Evolutionary conservation across 139 green algal genomes (phyloP), one percentile per base, ranked within the genome.

Genomic region (Closterium sp.): DNA sequence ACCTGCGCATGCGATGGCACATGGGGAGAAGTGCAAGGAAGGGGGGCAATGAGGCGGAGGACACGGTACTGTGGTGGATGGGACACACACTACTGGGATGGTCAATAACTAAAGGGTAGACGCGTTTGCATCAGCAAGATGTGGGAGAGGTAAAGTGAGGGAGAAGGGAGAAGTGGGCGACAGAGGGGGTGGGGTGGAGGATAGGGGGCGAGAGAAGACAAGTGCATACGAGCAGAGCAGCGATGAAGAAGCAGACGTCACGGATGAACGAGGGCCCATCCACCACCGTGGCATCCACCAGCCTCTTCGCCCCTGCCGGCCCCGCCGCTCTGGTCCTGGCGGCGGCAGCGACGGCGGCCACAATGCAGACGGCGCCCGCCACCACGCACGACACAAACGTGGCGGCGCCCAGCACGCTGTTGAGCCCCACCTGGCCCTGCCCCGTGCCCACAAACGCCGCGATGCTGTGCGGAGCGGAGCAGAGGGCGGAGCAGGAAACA

Each of bases 171-270:
- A 35, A 87, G 84, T 23, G 7, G 84, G 84, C n/a, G 32, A 87
- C 2, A 21, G n/a, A 34, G 83, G 83, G n/a, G 9, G 23, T n/a
- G 25, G 76, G 28, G 76, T 31, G 31, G n/a, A 3, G 12, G 2
- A 3, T 21, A 8, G 32, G 2, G 84, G 12, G 7, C 9, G 30
- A 32, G 23, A 88, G 84, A 12, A 30, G 84, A 12, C 2, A 36
- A 88, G 31, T 31, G n/a, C 84, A 43, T 35, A 94, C 84, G 30
- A 94, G 6, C 7, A 94, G 35, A 8, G 90, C 90, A 10, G 95
- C 21, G 32, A 95, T 19, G 91, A 94, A 96, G 89, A 94, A 96
- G 84, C 34, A 83, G 32, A 95, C 91, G 90, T 96, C 94, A 16
- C 94, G 31, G 25, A 96, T 19, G 85, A 95, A 96, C 21, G 90